Evolutionary conservation across 2,329 filamentous ascomycete species (phyloP).

Genomic region (Venturia nashicola): DNA sequence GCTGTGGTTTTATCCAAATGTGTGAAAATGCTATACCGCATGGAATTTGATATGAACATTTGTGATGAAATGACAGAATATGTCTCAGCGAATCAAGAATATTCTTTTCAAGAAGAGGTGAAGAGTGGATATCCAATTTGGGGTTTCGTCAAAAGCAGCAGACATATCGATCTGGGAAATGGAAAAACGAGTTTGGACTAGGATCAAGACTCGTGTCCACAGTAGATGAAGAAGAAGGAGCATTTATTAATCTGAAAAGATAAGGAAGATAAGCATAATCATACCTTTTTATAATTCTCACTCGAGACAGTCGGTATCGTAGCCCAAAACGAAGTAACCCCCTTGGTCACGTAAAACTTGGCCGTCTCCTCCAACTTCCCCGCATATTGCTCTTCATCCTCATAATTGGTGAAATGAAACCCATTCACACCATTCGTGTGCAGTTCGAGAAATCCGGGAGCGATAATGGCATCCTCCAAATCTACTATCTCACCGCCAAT

Average conservation of each 20-base stretch:
- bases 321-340: constrained; percentile 42
- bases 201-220: background rate
- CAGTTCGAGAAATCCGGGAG: constrained; percentile 43
- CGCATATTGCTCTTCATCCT: constrained; percentile 29
- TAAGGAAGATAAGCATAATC: background rate
- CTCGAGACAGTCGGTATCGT: constrained; percentile 39
- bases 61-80: too few relatives aligned
- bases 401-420: constrained; percentile 42
- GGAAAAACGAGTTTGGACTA: background rate
- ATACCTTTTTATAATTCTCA: constrained; percentile 34
- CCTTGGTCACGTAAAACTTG: constrained; percentile 35
- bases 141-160: background rate
- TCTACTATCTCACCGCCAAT: constrained; percentile 35
- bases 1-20: too few relatives aligned
- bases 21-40: too few relatives aligned
- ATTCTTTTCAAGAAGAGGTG: too few relatives aligned
- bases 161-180: background rate
- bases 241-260: background rate
- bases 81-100: too few relatives aligned
- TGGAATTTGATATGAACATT: too few relatives aligned
- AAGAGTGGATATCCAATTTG: too few relatives aligned
- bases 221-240: background rate
- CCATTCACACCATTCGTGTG: constrained; percentile 43
- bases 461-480: constrained; percentile 36
- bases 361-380: constrained; percentile 34